Conservation (phyloP, 495 filamentous ascomycete genomes). For the Parachaetomium inaequale region DNA sequence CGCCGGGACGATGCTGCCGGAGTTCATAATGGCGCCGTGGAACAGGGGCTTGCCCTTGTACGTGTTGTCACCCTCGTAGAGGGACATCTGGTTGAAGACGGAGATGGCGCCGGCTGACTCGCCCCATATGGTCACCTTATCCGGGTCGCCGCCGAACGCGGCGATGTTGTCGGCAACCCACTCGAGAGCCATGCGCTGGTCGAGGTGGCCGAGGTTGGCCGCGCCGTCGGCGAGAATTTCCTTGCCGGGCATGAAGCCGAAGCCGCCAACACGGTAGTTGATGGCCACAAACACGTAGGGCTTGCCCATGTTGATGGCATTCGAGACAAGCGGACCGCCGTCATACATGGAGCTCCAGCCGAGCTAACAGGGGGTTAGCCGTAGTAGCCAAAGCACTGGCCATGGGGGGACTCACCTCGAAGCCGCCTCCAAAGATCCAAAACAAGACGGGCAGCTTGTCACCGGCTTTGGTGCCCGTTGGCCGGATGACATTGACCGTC, state of each 20-base stretch:
- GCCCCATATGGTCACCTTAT: conserved; percentile 68
- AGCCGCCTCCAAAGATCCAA: conserved; percentile 74
- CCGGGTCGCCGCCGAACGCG: conserved; percentile 64
- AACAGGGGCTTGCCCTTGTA: conserved; percentile 70
- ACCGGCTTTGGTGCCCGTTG: conserved; percentile 50
- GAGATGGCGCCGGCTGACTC: conserved; percentile 71
- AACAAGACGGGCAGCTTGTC: conserved; percentile 64
- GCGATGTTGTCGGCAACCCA: conserved; percentile 65
- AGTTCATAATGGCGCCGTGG: conserved; percentile 70
- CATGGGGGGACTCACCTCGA: conserved; percentile 43
- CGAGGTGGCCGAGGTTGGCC: conserved; percentile 58
- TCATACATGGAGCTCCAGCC: conserved; percentile 57
- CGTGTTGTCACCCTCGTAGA: conserved; percentile 64
- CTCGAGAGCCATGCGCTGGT: conserved; percentile 63
- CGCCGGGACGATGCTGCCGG: conserved; percentile 60
- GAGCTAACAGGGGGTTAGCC: conserved; percentile 24
- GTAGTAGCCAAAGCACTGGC: background rate
- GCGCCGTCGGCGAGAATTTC: conserved; percentile 65
- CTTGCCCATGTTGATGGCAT: conserved; percentile 53
- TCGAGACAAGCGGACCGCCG: conserved; percentile 49
- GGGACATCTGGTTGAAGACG: conserved; percentile 64
- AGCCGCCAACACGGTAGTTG: conserved; percentile 60
- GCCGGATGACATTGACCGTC: conserved; percentile 61
- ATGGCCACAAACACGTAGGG: conserved; percentile 61
- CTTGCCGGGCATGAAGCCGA: conserved; percentile 58